These are phyloP conservation scores for Podosphaera leucotricha DNA, from an alignment of 2,329 filamentous ascomycete species.

Conservation along the genomic window DNA sequence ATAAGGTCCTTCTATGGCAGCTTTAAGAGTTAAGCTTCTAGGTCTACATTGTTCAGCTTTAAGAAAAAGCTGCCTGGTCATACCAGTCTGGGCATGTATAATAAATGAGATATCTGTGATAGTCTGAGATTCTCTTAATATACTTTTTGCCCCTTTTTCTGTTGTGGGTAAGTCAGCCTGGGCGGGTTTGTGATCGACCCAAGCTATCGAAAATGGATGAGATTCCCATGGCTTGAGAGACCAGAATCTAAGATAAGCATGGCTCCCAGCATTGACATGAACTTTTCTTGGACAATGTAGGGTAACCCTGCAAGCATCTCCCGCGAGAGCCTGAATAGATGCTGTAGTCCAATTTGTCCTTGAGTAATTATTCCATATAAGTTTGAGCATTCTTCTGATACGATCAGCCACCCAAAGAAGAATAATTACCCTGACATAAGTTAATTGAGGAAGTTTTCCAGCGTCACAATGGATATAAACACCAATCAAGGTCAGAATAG, in stretches of 20 bases:
- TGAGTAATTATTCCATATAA: constrained; percentile 40
- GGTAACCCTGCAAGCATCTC: constrained; percentile 46
- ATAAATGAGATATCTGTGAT: constrained; percentile 48
- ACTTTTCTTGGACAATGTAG: constrained; percentile 43
- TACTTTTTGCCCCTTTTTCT: constrained; percentile 17
- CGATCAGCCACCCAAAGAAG: constrained; percentile 59
- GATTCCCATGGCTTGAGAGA: constrained; percentile 44
- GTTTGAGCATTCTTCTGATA: constrained; percentile 33
- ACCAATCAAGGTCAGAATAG: constrained; percentile 39
- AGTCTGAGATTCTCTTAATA: constrained; percentile 14
- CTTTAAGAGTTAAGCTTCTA: constrained; percentile 16
- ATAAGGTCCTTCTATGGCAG: constrained; percentile 78
- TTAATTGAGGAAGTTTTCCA: constrained; percentile 38
- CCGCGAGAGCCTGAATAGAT: constrained; percentile 41
- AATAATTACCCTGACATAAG: constrained; percentile 52
- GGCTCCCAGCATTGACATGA: constrained; percentile 43
- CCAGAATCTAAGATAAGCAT: constrained; percentile 51
- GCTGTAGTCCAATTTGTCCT: constrained; percentile 34
- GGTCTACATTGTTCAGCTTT: constrained; percentile 26
- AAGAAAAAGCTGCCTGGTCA: constrained; percentile 63
- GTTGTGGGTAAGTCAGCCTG: constrained; percentile 14
- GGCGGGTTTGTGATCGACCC: constrained; percentile 34
- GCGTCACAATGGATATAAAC: constrained; percentile 60
- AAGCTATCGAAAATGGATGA: constrained; percentile 60
- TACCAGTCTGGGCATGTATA: constrained; percentile 67